phyloP scores from a whole-genome alignment of 2,329 filamentous ascomycete genomes.

The Aphanoascus verrucosus region DNA sequence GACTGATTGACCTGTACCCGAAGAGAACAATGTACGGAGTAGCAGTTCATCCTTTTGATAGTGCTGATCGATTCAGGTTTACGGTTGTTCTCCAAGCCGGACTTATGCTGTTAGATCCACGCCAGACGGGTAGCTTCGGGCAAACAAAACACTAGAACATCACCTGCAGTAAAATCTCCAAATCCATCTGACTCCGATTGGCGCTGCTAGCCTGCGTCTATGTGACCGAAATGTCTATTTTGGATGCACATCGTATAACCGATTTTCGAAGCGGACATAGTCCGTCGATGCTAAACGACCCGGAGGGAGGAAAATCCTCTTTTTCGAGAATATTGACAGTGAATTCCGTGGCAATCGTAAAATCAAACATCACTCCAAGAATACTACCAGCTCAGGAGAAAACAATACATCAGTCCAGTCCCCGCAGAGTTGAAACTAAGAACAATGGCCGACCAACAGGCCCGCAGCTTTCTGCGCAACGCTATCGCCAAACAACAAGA shows the following conservation, averaged over 20 bases:
- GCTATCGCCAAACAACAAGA: conserved; percentile 8
- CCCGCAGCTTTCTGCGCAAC: conserved; percentile 6
- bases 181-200: no score
- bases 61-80: no score
- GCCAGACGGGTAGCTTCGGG: no score
- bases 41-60: no score
- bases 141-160: not conserved
- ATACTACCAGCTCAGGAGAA: not conserved
- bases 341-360: no score
- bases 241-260: not conserved
- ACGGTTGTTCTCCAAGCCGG: no score
- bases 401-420: not conserved
- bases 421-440: no score
- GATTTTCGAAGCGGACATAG: not conserved
- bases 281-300: not conserved
- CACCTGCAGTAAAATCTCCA: not conserved
- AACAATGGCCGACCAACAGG: conserved; percentile 1
- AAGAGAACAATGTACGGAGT: no score
- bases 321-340: no score
- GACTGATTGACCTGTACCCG: no score
- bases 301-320: not conserved
- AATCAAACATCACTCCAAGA: not conserved
- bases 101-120: no score
- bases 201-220: not conserved
- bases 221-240: not conserved